These are phyloP conservation scores for Hyphopichia burtonii DNA, from an alignment of 1,139 yeast genomes.

Conservation along the genomic window DNA sequence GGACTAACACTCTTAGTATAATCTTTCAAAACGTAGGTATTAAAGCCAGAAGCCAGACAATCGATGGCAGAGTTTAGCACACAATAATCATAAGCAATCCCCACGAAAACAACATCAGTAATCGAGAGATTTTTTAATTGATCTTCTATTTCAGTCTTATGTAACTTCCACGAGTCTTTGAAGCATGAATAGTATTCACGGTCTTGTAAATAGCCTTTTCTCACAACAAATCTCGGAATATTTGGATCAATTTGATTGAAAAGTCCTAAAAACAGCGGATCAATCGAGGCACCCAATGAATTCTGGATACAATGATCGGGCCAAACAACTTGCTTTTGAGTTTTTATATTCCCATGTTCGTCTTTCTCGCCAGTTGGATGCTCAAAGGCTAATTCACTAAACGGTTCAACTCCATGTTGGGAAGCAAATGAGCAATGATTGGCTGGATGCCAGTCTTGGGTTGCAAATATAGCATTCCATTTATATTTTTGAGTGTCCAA, in stretches of 20 bases:
- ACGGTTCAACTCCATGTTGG: slow-evolving; percentile 58
- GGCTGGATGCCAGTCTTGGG: slow-evolving; percentile 88
- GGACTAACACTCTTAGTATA: slow-evolving; percentile 42
- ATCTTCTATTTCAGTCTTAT: slow-evolving; percentile 63
- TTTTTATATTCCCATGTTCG: slow-evolving; percentile 24
- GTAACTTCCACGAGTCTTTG: slow-evolving; percentile 71
- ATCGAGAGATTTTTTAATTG: slow-evolving; percentile 46
- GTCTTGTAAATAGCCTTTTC: slow-evolving; percentile 69
- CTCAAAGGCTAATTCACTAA: slow-evolving; percentile 43
- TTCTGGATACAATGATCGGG: slow-evolving; percentile 87
- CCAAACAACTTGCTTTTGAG: slow-evolving; percentile 61
- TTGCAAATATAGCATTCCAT: slow-evolving; percentile 69
- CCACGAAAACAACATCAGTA: slow-evolving; percentile 68
- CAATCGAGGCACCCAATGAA: slow-evolving; percentile 65
- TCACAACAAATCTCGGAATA: slow-evolving; percentile 44
- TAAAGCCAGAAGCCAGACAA: slow-evolving; percentile 58
- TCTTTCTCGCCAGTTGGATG: slow-evolving; percentile 49
- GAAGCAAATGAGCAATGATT: slow-evolving; percentile 82
- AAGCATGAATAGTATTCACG: slow-evolving; percentile 92
- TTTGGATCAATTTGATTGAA: slow-evolving; percentile 21
- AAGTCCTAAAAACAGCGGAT: slow-evolving; percentile 34
- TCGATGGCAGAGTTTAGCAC: slow-evolving; percentile 76
- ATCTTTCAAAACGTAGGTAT: slow-evolving; percentile 58
- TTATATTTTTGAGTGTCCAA: slow-evolving; percentile 30
- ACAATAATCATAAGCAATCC: slow-evolving; percentile 85